Evolutionary conservation across 192 early-diverging fungal genomes (phyloP), one percentile per base, ranked within the genome.

Genomic region (Linnemannia zychae): DNA sequence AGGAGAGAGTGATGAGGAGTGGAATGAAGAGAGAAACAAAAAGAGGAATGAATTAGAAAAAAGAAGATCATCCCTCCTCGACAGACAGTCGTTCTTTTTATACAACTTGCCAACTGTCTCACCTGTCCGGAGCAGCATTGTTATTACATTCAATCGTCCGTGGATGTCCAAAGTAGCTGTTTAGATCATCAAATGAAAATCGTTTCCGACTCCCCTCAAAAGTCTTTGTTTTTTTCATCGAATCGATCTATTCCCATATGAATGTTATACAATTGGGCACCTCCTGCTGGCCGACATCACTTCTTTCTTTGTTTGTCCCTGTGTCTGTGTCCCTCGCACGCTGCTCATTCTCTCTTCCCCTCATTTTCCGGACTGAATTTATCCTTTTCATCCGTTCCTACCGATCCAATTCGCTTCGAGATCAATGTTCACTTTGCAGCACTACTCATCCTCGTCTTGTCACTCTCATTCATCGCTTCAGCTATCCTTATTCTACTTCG

Each of bases 151-250:
- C 57, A 16, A 22, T 37, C 37, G 12, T 28, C 34, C 16, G 34
- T 34, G 67, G 48, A 60, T 11, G 38, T 3, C 13, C 1, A 16
- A 18, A 17, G 66, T 17, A 16, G 33, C 40, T 63, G 37, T 6
- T 1, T 2, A 46, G 40, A 46, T 48, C 72, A 70, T 70, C 77
- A 79, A 79, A 79, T 79, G 71, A 67, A 20, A 60, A 66, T 37
- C 77, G 77, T 79, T 79, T 65, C 77, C 77, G 77, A 72, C 57
- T 63, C 28, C 13, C 57, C 31, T 28, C 24, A 63, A 63, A 63
- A 63, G 57, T 24, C 57, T 24, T 28, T 31, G 17, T 3, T 16
- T 22, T 0, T 18, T 52, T 6, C 15, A n/a, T n/a, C n/a, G n/a
- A n/a, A n/a, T 57, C 53, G 53, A 63, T 31, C 28, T 63, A 22